These are phyloP conservation scores for Vanderwaltozyma tropicalis DNA, from an alignment of 805 yeast genomes.

Conservation along the genomic window DNA sequence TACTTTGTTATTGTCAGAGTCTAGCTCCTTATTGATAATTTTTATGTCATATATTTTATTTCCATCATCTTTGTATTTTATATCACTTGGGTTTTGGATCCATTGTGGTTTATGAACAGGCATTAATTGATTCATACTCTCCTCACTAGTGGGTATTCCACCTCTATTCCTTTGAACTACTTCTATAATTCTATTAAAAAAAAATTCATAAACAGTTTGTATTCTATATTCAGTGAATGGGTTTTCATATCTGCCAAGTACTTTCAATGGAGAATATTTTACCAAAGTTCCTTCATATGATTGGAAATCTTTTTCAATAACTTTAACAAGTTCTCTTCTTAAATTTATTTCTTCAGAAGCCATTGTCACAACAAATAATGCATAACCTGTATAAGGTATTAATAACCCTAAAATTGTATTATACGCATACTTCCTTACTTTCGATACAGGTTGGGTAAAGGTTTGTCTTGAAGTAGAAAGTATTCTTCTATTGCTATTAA, in stretches of 20 bases:
- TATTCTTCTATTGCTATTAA: too few species aligned
- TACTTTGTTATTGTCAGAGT: neutral
- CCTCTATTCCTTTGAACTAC: constrained; percentile 55
- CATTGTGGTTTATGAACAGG: constrained; percentile 52
- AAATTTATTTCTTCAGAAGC: constrained; percentile 45
- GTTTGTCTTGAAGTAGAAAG: too few species aligned
- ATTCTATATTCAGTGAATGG: constrained; percentile 87
- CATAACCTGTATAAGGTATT: constrained; percentile 51
- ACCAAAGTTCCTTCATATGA: constrained; percentile 17
- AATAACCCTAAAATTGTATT: constrained; percentile 7
- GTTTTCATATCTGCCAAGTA: constrained; percentile 75
- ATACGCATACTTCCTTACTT: too few species aligned
- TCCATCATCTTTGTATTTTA: constrained; percentile 7
- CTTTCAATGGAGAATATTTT: constrained; percentile 38
- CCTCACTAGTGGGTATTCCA: constrained; percentile 40
- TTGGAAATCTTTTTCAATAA: constrained; percentile 10
- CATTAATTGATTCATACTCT: constrained; percentile 43
- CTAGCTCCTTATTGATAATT: neutral
- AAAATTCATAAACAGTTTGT: constrained; percentile 81
- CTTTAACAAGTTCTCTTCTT: constrained; percentile 26
- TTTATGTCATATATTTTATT: constrained; percentile 1
- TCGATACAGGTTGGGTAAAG: too few species aligned
- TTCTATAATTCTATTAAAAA: constrained; percentile 62
- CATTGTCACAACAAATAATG: constrained; percentile 46
- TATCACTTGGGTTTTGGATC: constrained; percentile 28